phyloP scores from a whole-genome alignment of 257 asterid genomes.

The Gentiana macrophylla region DNA sequence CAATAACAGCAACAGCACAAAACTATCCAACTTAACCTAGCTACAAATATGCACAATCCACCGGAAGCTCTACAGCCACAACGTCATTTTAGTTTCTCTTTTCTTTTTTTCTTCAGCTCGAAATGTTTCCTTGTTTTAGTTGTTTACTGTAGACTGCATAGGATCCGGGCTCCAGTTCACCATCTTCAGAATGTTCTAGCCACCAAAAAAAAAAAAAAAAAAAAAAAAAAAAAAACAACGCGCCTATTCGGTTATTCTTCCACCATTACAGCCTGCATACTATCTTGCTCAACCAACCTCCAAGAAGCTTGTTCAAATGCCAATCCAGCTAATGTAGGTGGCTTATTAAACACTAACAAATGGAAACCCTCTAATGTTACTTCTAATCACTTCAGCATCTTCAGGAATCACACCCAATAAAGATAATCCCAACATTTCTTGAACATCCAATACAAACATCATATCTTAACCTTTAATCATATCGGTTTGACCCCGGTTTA shows the following conservation, averaged over 20 bases:
- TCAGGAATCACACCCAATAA: slow-evolving; percentile 90
- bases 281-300: slow-evolving; percentile 98
- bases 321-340: slow-evolving; percentile 88
- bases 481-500: slow-evolving; percentile 88
- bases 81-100: too few species aligned
- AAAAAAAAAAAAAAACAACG: slow-evolving; percentile 46
- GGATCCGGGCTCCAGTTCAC: background rate
- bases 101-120: too few species aligned
- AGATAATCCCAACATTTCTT: slow-evolving; percentile 89
- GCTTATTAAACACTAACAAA: slow-evolving; percentile 77
- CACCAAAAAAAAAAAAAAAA: slow-evolving; percentile 82
- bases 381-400: slow-evolving; percentile 87
- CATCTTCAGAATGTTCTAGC: slow-evolving; percentile 17
- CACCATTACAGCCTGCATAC: slow-evolving; percentile 89
- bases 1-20: too few species aligned
- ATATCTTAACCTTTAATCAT: slow-evolving; percentile 95
- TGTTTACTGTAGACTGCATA: too few species aligned
- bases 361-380: slow-evolving; percentile 80
- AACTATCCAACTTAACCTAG: too few species aligned
- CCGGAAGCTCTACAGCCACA: too few species aligned
- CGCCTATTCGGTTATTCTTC: slow-evolving; percentile 94
- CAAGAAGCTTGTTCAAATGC: slow-evolving; percentile 98
- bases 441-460: slow-evolving; percentile 97
- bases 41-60: too few species aligned
- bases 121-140: too few species aligned